Conservation (phyloP, 495 filamentous ascomycete genomes). For the Neurospora sp. region DNA sequence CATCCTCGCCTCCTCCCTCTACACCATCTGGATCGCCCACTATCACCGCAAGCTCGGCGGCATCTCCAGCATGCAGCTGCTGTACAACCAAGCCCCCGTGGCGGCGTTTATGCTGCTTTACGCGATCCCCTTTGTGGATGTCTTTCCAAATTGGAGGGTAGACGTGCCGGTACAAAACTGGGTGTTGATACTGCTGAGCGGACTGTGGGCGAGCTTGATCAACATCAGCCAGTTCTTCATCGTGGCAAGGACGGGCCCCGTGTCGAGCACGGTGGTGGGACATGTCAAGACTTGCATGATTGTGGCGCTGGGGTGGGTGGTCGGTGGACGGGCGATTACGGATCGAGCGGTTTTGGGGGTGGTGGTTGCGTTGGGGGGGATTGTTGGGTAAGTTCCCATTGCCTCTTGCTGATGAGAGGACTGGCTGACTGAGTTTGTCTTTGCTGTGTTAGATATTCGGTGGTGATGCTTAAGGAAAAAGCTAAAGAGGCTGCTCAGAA, state of each 20-base stretch:
- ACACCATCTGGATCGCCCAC: slow-evolving; percentile 58
- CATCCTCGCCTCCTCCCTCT: slow-evolving; percentile 55
- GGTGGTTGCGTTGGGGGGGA: slow-evolving; percentile 43
- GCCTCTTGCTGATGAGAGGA: not conserved
- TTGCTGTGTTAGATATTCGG: not conserved
- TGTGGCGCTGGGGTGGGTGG: slow-evolving; percentile 47
- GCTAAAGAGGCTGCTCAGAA: slow-evolving; percentile 11
- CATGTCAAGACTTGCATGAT: slow-evolving; percentile 55
- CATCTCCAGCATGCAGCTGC: slow-evolving; percentile 60
- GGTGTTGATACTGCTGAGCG: slow-evolving; percentile 48
- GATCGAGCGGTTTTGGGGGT: slow-evolving; percentile 45
- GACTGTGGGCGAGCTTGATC: slow-evolving; percentile 54
- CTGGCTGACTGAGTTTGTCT: not conserved
- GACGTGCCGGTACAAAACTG: slow-evolving; percentile 37
- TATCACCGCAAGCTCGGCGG: slow-evolving; percentile 53
- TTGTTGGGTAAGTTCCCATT: slow-evolving; percentile 30
- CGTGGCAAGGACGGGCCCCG: slow-evolving; percentile 57
- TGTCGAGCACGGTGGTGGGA: slow-evolving; percentile 62
- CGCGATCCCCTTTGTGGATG: slow-evolving; percentile 56
- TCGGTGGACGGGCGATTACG: slow-evolving; percentile 38
- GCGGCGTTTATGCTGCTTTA: slow-evolving; percentile 54
- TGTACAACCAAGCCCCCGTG: slow-evolving; percentile 62
- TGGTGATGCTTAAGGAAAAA: not conserved
- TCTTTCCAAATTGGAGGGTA: slow-evolving; percentile 32
- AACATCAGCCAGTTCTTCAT: slow-evolving; percentile 71